Percentiles rank a stretch among this genome's conserved stretches.
Evolutionary conservation across 805 yeast species (phyloP).

Genomic region (Wickerhamiella galacta): DNA sequence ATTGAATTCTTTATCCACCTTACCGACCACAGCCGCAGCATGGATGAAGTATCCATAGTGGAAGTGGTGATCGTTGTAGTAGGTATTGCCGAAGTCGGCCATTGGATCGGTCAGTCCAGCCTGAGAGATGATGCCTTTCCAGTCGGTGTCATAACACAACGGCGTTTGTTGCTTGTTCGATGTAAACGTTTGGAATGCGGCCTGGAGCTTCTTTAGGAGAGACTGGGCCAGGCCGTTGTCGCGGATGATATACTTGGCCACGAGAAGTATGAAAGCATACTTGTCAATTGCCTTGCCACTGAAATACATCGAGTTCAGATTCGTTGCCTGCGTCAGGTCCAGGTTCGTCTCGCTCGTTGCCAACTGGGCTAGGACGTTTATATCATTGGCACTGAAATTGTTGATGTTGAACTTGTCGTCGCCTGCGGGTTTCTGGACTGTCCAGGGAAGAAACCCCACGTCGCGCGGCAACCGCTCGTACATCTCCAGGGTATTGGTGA

Average conservation of each 20-base stretch:
- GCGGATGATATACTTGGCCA: slow-evolving; percentile 45
- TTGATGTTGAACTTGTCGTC: slow-evolving; percentile 25
- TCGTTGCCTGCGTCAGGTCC: slow-evolving; percentile 35
- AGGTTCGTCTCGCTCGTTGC: slow-evolving; percentile 38
- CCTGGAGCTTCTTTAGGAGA: slow-evolving; percentile 41
- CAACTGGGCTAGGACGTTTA: slow-evolving; percentile 27
- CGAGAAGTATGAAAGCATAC: slow-evolving; percentile 71
- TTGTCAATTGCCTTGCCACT: slow-evolving; percentile 80
- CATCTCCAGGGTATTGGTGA: slow-evolving; percentile 21
- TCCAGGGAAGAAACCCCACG: slow-evolving; percentile 45
- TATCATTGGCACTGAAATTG: slow-evolving; percentile 25
- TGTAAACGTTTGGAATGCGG: slow-evolving; percentile 55
- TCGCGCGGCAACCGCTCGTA: slow-evolving; percentile 27
- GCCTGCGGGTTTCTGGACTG: slow-evolving; percentile 17
- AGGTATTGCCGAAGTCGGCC: slow-evolving; percentile 62
- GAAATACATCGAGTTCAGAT: slow-evolving; percentile 75
- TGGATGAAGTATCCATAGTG: slow-evolving; percentile 74
- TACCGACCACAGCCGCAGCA: slow-evolving; percentile 67
- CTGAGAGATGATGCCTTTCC: slow-evolving; percentile 26
- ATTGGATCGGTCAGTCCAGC: slow-evolving; percentile 23
- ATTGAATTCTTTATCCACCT: slow-evolving; percentile 37
- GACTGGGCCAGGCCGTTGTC: slow-evolving; percentile 35
- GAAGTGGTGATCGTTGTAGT: slow-evolving; percentile 76
- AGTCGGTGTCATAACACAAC: slow-evolving; percentile 59
- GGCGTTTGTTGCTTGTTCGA: slow-evolving; percentile 55